Evolutionary conservation across 2,329 filamentous ascomycete species (phyloP), one percentile per base, ranked within the genome.

Genomic region (Talaromyces sp.): DNA sequence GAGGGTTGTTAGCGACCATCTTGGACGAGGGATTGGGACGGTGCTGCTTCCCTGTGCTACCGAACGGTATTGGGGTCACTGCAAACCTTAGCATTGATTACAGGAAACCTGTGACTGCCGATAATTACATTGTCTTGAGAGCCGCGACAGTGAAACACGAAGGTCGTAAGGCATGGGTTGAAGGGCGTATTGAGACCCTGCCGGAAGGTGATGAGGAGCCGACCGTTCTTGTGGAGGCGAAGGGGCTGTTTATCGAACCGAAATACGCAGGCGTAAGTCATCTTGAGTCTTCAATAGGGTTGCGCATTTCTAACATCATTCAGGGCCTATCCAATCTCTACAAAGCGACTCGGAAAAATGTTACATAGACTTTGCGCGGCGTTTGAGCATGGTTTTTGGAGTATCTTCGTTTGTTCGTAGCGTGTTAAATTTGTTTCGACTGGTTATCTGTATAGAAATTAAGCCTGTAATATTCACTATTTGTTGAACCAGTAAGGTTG

Each of bases 81-180:
- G 95, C 94, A 60, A 94, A 89, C 73, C 81, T 99, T 71, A 93
- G 86, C 69, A 82, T 89, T 66, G 89, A 96, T 77, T 99, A 97
- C 79, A 88, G 90, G 71, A 87, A 87, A 67, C 95, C 95, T 4
- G 89, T 90, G 52, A 87, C 86, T 71, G 92, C 93, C 6, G 86
- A 87, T 24, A 86, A 86, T 67, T 95, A 90, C 74, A 82, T 96
- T 35, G 91, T 96, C 50, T 80, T 99, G 66, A 85, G 86, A 67
- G 93, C 92, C 3, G 86, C 87, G 74, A 97, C 93, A 22, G 89
- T 86, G 10, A 93, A 90, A 80, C 90, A 94, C 1, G 93, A 98
- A 74, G 94, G 95, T 0, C 85, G 95, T 68, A 98, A 98, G 82
- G 94, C 93, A 13, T 97, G 92, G 92, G 92, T 97, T 1, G 89